These are phyloP conservation scores for Pleurotus platypus DNA, from an alignment of 768 basidiomycete genomes.

Conservation along the genomic window DNA sequence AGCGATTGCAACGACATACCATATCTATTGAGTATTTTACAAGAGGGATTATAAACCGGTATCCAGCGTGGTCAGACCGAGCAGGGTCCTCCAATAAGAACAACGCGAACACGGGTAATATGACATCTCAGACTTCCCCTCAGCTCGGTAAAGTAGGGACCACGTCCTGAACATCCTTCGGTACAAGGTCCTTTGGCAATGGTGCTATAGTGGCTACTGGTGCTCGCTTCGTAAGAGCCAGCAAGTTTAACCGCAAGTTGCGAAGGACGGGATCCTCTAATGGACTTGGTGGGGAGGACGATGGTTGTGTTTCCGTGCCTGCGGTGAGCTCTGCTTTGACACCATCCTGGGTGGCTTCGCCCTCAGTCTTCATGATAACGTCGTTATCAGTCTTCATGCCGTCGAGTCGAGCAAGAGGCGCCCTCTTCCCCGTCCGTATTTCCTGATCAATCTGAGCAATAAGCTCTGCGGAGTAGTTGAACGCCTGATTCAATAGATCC, in stretches of 20 bases:
- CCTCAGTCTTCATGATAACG: slow-evolving; percentile 11
- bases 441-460: slow-evolving; percentile 20
- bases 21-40: too few relatives aligned
- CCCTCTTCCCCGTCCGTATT: slow-evolving; percentile 5
- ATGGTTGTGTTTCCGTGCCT: not conserved
- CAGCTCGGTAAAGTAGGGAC: slow-evolving; percentile 45
- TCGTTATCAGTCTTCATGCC: slow-evolving; percentile 6
- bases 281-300: slow-evolving; percentile 7
- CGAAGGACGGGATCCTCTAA: slow-evolving; percentile 49
- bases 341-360: slow-evolving; percentile 11
- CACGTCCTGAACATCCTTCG: slow-evolving; percentile 58
- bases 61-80: too few relatives aligned
- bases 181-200: slow-evolving; percentile 62
- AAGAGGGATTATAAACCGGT: too few relatives aligned
- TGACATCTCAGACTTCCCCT: not conserved
- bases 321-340: slow-evolving; percentile 16
- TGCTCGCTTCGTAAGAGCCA: slow-evolving; percentile 75
- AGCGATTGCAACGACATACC: too few relatives aligned
- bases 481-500: slow-evolving; percentile 5
- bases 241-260: slow-evolving; percentile 66
- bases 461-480: slow-evolving; percentile 5
- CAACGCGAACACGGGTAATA: too few relatives aligned
- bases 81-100: too few relatives aligned
- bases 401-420: not conserved
- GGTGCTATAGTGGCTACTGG: slow-evolving; percentile 69